phyloP scores from a whole-genome alignment of 345 rosid genomes.

The Rhodamnia argentea region DNA sequence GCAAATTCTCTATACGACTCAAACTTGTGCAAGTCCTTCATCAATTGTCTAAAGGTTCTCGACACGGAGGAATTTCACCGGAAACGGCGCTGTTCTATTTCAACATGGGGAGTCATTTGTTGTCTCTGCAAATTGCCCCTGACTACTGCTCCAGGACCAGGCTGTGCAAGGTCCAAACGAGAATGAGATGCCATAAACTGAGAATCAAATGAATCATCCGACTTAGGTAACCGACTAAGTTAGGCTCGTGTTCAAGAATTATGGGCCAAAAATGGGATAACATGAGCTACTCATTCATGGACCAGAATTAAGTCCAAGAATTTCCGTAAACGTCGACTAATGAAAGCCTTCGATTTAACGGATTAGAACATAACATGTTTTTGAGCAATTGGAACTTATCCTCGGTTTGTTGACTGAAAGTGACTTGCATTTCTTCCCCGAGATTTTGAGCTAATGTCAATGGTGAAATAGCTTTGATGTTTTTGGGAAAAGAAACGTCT shows the following conservation, averaged over 20 bases:
- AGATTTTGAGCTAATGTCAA: too few relatives aligned
- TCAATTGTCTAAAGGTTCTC: constrained; percentile 12
- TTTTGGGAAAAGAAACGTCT: too few relatives aligned
- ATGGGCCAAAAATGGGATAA: background rate
- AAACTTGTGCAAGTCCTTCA: constrained; percentile 20
- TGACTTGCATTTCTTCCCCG: too few relatives aligned
- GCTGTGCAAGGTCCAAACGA: constrained; percentile 28
- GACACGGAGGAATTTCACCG: constrained; percentile 6
- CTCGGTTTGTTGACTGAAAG: too few relatives aligned
- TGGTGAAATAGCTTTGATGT: too few relatives aligned
- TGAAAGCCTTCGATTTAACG: too few relatives aligned
- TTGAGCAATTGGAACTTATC: too few relatives aligned
- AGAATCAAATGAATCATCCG: constrained; percentile 60
- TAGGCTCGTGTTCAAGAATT: too few relatives aligned
- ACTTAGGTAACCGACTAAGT: constrained; percentile 59
- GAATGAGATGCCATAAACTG: constrained; percentile 52
- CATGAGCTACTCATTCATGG: too few relatives aligned
- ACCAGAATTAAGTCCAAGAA: too few relatives aligned
- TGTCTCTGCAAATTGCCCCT: constrained; percentile 19
- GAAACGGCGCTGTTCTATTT: constrained; percentile 11
- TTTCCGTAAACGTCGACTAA: too few relatives aligned
- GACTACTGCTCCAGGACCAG: constrained; percentile 25
- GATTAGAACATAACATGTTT: too few relatives aligned
- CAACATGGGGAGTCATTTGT: constrained; percentile 3
- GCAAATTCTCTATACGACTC: constrained; percentile 32